Base-by-base conservation (phyloP, 129 eudicot species). In the Dittrichia graveolens region DNA sequence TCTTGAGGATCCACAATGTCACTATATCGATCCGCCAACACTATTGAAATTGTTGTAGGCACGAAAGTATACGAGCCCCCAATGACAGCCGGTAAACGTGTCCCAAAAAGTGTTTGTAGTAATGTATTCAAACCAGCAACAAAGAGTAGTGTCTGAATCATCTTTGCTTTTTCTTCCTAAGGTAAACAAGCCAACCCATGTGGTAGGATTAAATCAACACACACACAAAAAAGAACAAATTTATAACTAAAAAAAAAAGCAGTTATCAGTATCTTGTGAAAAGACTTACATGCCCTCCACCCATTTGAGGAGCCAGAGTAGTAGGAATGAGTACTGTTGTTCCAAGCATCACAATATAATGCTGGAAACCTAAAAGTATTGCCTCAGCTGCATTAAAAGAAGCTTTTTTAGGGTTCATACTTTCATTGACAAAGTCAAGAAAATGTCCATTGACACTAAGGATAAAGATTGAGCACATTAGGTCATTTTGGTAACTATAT, bases 301-400 rank as follows among this genome's bases (percentile, higher is more conserved):
- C 98, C 97, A 94, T 94, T 79, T 94, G 97, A 31, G 96, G 91
- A 77, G 85, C 91, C 38, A 94, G 82, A 75, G 89, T 74, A n/a
- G 98, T 71, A 37, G 99, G 97, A 72, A 94, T 94, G 61, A 90
- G 86, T 70, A 94, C 98, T 16, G 96, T 90, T 65, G 98, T 90
- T 40, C 99, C 99, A 71, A 94, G 96, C 97, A 94, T 94, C 82
- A 94, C 97, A 71, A 94, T 82, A 75, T 87, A 94, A 75, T 94
- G 99, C 63, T 94, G 99, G 77, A 94, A 94, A 58, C 97, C 97
- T 45, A 94, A 87, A 14, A 94, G 82, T 66, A 94, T 94, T 49
- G 99, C 99, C 85, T 94, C 99, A 67, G 99, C 99, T 94, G 91
- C 80, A 92, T 75, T 19, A 12, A 73, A 62, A 75, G 45, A 61